Evolutionary conservation across 2,329 filamentous ascomycete species (phyloP), one percentile per base, ranked within the genome.

Genomic region (Trichoderma polysporum): DNA sequence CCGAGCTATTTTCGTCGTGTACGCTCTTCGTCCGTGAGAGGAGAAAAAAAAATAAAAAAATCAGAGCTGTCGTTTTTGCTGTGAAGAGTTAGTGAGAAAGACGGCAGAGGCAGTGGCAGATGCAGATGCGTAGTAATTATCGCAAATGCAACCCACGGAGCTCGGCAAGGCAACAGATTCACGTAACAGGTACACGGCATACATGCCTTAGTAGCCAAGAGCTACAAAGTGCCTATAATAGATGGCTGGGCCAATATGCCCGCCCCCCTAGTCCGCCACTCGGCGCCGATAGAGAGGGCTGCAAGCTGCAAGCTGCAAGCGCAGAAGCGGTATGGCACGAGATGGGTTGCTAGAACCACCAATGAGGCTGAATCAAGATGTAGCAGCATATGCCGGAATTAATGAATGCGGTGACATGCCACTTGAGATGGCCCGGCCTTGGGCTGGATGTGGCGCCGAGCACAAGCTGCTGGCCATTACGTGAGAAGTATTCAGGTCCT

Each of bases 401-500:
- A n/a, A 33, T 37, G 17, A 22, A 25, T 50, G 27, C 27, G 45
- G 54, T 61, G 61, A 56, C 61, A 65, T 66, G 45, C 54, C 52
- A 59, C 41, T 25, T 50, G 54, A 52, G 52, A 50, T 57, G 61
- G 61, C 10, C 27, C 15, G 33, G 37, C 50, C 25, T 17, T 53
- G 59, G 35, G 31, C n/a, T n/a, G 35, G 41, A 45, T 22, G 41
- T 19, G 41, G 41, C 39, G 39, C 39, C 39, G 39, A 19, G 39
- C 39, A 45, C 39, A 41, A 19, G 39, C 29, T 39, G 37, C 41
- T 61, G 65, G 35, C 66, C 59, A 67, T 67, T 67, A 67, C 66
- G 66, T 67, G 66, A 67, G 41, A 67, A 41, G 66, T 67, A 67
- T 67, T 67, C 66, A 45, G 45, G 59, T 37, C 52, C 66, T 61